Percentiles rank a stretch among this genome's conserved stretches.
These are phyloP conservation scores for Scutellaria baicalensis DNA, from an alignment of 257 asterid species.

Conservation along the genomic window DNA sequence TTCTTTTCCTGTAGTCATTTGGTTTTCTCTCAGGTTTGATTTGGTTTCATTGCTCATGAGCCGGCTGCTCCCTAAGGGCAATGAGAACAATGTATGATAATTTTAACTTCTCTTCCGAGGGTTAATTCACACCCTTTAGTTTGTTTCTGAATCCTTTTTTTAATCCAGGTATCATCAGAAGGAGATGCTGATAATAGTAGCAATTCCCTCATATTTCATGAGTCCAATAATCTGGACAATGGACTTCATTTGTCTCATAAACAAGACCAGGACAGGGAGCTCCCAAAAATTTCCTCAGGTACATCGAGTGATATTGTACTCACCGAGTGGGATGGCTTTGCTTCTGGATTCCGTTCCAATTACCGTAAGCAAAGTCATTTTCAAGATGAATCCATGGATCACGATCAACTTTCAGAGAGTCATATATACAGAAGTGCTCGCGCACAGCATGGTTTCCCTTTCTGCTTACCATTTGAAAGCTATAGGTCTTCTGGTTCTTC, in stretches of 20 bases:
- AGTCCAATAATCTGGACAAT: conserved; percentile 27
- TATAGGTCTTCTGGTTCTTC: conserved; percentile 14
- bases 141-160: conserved; percentile 10
- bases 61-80: conserved; percentile 44
- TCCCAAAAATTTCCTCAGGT: conserved; percentile 22
- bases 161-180: conserved; percentile 31
- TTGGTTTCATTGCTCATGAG: conserved; percentile 45
- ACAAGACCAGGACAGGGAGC: conserved; percentile 22
- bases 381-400: conserved; percentile 21
- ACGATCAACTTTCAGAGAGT: conserved; percentile 14
- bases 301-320: conserved; percentile 21
- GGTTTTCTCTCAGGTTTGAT: conserved; percentile 51
- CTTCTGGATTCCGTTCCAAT: conserved; percentile 21
- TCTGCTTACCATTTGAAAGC: conserved; percentile 27
- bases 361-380: conserved; percentile 15
- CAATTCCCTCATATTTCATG: conserved; percentile 17
- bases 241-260: conserved; percentile 23
- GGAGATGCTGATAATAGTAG: conserved; percentile 19
- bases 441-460: conserved; percentile 25
- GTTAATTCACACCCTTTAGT: conserved; percentile 4
- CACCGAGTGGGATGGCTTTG: conserved; percentile 23
- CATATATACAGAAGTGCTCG: conserved; percentile 11
- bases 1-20: conserved; percentile 16
- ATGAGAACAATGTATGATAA: conserved; percentile 35
- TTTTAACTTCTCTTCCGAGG: conserved; percentile 11